Percentiles rank a stretch among this genome's conserved stretches.
phyloP scores from a whole-genome alignment of 345 rosid species.

The Syzygium oleosum region DNA sequence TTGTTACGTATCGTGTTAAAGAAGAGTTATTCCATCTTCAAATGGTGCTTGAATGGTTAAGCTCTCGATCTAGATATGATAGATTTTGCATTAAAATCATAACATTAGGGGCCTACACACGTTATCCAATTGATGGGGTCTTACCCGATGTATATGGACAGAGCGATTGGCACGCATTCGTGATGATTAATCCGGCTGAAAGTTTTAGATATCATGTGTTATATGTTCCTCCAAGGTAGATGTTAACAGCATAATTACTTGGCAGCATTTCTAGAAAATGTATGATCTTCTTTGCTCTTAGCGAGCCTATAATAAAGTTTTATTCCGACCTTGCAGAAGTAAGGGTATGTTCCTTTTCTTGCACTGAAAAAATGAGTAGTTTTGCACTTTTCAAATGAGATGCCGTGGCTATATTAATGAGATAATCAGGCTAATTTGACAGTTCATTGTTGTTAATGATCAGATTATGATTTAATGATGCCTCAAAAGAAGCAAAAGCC shows the following conservation, averaged over 20 bases:
- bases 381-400: too few species aligned
- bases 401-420: too few species aligned
- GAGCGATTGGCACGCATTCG: neutral
- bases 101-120: neutral
- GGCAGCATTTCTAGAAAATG: neutral
- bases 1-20: too few species aligned
- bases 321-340: too few species aligned
- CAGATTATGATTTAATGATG: too few species aligned
- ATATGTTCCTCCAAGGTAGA: neutral
- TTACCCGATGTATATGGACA: neutral
- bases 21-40: neutral
- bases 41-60: neutral
- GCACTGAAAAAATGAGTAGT: too few species aligned
- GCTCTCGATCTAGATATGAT: neutral
- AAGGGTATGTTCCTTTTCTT: too few species aligned
- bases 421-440: too few species aligned
- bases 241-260: neutral
- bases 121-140: neutral
- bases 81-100: neutral
- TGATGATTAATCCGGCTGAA: neutral
- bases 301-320: too few species aligned
- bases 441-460: too few species aligned
- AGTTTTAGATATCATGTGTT: neutral
- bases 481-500: too few species aligned
- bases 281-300: too few species aligned